Base-by-base conservation (phyloP, 306 rosid species). In the Sphenostylis stenocarpa region DNA sequence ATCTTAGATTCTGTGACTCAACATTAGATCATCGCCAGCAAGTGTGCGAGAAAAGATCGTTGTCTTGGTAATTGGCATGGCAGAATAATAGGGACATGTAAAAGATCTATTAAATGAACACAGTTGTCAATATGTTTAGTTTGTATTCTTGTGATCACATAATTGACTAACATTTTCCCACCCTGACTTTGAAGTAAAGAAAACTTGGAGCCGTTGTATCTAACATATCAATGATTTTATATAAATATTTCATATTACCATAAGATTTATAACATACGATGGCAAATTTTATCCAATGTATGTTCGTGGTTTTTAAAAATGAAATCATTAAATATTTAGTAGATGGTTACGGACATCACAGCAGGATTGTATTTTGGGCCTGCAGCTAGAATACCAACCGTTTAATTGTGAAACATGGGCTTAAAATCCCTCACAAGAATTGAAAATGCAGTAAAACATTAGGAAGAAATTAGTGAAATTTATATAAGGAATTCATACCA, bases 341-440 rank as follows among this genome's bases (percentile, higher is more conserved):
- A 38, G 72, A 23, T 19, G 49, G 23, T 67, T 13, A 65, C 29
- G 53, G 53, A 66, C 11, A 66, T 23, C 29, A 10, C 43, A 63
- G 41, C 4, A 8, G 31, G n/a, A n/a, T n/a, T n/a, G n/a, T n/a
- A n/a, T n/a, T n/a, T n/a, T 19, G 28, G 58, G 58, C 9, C 58
- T 14, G 7, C 17, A 33, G 49, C 4, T 21, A 39, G 67, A 2
- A 31, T 57, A 3, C 19, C 4, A 51, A 21, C 13, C 8, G 3
- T 62, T 72, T 7, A 72, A 72, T 11, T 55, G 26, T n/a, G 70
- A 79, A 66, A 70, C 82, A 77, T 77, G 85, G 77, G 49, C 48
- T 57, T 8, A 14, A 71, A 44, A 58, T 21, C 49, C 64, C 65
- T 70, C 70, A 52, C 82, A 58, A 43, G 64, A 24, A 53, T 10